Evolutionary conservation across 768 basidiomycete species (phyloP).

Genomic region (Amanita muscaria): DNA sequence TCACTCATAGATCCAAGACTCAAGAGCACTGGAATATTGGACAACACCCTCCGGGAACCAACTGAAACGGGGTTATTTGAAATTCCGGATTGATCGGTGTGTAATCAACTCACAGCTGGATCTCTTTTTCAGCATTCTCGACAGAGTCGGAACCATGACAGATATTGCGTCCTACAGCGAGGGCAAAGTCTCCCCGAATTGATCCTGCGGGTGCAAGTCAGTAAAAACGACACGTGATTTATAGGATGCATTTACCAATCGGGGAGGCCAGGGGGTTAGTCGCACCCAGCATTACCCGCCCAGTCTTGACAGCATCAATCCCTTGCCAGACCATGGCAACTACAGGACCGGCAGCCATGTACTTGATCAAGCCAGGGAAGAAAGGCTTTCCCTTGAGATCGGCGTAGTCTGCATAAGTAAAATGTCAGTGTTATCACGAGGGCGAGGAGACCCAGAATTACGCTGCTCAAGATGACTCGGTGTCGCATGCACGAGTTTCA

Average conservation of each 20-base stretch:
- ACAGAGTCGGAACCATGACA: conserved; percentile 88
- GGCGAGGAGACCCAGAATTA: conserved; percentile 23
- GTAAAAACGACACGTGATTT: conserved; percentile 3
- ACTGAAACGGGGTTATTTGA: too few relatives aligned
- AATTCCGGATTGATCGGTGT: too few relatives aligned
- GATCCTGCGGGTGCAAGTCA: conserved; percentile 44
- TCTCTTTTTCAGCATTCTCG: conserved; percentile 91
- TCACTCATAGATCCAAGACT: conserved; percentile 78
- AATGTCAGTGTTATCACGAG: conserved; percentile 11
- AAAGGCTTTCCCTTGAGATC: conserved; percentile 92
- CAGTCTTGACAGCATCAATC: conserved; percentile 89
- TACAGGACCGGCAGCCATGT: conserved; percentile 95
- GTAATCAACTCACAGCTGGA: conserved; percentile 69
- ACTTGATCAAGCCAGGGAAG: conserved; percentile 94
- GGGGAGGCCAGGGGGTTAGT: conserved; percentile 92
- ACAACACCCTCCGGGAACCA: conserved; percentile 88
- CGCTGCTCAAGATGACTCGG: conserved; percentile 87
- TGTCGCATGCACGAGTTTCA: conserved; percentile 82
- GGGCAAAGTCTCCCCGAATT: conserved; percentile 92
- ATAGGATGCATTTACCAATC: conserved; percentile 47
- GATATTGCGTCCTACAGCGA: conserved; percentile 92
- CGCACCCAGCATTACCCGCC: conserved; percentile 90
- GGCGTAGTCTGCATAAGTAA: conserved; percentile 65
- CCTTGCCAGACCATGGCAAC: conserved; percentile 96
- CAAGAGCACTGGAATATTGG: conserved; percentile 60